Evolutionary conservation across 2,329 filamentous ascomycete species (phyloP).

Genomic region (Thermothelomyces thermophilus): DNA sequence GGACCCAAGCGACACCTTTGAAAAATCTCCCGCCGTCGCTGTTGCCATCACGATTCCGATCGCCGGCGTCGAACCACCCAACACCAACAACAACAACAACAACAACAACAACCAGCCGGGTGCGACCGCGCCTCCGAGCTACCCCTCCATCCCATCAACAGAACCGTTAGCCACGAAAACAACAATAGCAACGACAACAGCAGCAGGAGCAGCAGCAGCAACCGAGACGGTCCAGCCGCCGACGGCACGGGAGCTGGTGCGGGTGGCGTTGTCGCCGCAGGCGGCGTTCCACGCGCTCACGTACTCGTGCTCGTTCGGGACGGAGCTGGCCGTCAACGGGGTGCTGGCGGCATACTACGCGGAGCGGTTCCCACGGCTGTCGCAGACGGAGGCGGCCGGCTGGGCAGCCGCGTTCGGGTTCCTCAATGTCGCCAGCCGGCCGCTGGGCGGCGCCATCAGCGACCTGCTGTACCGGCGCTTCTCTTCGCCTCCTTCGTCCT

Average conservation of each 20-base stretch:
- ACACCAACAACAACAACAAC: slow-evolving; percentile 19
- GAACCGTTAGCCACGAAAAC: too few relatives aligned
- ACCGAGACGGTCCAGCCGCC: slow-evolving; percentile 42
- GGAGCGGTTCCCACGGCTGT: slow-evolving; percentile 51
- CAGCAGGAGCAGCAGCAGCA: slow-evolving; percentile 28
- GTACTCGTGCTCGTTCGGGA: slow-evolving; percentile 59
- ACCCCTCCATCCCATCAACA: too few relatives aligned
- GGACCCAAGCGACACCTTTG: not conserved
- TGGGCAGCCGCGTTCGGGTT: slow-evolving; percentile 71
- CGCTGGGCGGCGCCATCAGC: slow-evolving; percentile 54
- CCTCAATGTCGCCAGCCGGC: slow-evolving; percentile 62
- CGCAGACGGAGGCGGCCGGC: slow-evolving; percentile 49
- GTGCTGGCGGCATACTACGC: slow-evolving; percentile 54
- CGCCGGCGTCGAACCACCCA: slow-evolving; percentile 41
- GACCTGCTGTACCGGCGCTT: slow-evolving; percentile 43
- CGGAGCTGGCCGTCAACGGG: slow-evolving; percentile 56
- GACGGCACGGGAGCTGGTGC: slow-evolving; percentile 41
- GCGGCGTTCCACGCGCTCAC: slow-evolving; percentile 48
- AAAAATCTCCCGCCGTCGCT: slow-evolving; percentile 29
- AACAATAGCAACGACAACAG: slow-evolving; percentile 42
- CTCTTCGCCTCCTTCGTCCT: slow-evolving; percentile 5
- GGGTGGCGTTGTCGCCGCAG: slow-evolving; percentile 46
- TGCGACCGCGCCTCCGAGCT: too few relatives aligned
- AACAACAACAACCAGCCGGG: not conserved
- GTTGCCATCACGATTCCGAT: slow-evolving; percentile 25